phyloP scores from a whole-genome alignment of 164 flowering plant species.

The Berberis vulgaris region DNA sequence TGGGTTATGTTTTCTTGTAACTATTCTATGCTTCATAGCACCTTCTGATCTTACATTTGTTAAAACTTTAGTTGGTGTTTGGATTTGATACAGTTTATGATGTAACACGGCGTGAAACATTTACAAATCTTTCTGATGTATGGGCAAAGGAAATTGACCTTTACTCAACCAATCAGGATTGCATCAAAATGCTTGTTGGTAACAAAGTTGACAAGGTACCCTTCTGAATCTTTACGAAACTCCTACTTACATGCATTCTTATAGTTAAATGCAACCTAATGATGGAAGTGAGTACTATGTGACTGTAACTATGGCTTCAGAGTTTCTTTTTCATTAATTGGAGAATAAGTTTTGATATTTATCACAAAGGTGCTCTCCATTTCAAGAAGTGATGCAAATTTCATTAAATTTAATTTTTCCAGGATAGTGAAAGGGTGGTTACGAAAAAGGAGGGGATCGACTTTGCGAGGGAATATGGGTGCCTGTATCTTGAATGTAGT shows the following conservation, averaged over 20 bases:
- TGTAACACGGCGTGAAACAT: constrained; percentile 77
- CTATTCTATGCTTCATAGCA: too few relatives aligned
- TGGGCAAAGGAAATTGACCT: constrained; percentile 83
- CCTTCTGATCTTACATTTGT: too few relatives aligned
- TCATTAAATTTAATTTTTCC: constrained; percentile 5
- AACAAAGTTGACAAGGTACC: constrained; percentile 75
- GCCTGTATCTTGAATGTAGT: constrained; percentile 76
- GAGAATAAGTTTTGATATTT: too few relatives aligned
- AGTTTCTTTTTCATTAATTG: too few relatives aligned
- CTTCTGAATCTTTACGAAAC: background rate
- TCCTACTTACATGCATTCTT: background rate
- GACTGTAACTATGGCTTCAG: too few relatives aligned
- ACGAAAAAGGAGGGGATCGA: constrained; percentile 74
- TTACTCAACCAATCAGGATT: constrained; percentile 77
- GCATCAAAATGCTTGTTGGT: constrained; percentile 90
- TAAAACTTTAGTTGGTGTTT: background rate
- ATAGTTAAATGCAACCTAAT: background rate
- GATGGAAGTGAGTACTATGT: too few relatives aligned
- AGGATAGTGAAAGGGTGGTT: constrained; percentile 79
- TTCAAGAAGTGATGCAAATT: background rate
- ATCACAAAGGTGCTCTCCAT: background rate
- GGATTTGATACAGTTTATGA: constrained; percentile 49
- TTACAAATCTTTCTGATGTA: constrained; percentile 71
- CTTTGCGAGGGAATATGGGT: constrained; percentile 75
- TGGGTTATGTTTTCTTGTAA: too few relatives aligned